Percentiles rank a stretch among this genome's conserved stretches.
Conservation (phyloP, 2,329 filamentous ascomycete species). For the Ophiostoma ips region DNA sequence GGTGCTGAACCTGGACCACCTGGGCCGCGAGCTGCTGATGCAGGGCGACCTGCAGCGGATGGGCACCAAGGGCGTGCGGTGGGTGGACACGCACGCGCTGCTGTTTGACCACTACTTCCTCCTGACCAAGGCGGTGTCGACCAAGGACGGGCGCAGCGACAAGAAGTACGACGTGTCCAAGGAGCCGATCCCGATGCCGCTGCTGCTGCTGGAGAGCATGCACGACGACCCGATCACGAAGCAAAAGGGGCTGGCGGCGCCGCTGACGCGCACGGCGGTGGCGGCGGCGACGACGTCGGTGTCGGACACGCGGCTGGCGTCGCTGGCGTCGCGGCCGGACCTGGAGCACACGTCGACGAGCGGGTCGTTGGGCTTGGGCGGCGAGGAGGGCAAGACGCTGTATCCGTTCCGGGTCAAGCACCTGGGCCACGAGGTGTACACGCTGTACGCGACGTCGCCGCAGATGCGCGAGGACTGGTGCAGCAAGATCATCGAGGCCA, state of each 20-base stretch:
- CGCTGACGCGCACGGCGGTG: constrained; percentile 44
- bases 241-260: constrained; percentile 57
- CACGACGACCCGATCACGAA: constrained; percentile 86
- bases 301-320: constrained; percentile 41
- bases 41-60: constrained; percentile 81
- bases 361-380: constrained; percentile 45
- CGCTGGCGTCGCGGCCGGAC: constrained; percentile 33
- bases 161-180: constrained; percentile 93
- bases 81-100: constrained; percentile 86
- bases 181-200: constrained; percentile 90
- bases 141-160: constrained; percentile 52
- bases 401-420: constrained; percentile 96
- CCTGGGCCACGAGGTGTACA: constrained; percentile 85
- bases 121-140: constrained; percentile 61
- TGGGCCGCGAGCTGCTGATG: constrained; percentile 81
- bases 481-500: constrained; percentile 83
- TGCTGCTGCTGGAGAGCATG: constrained; percentile 81
- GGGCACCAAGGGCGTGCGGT: constrained; percentile 77
- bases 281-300: constrained; percentile 44
- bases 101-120: constrained; percentile 96
- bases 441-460: constrained; percentile 67
- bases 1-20: constrained; percentile 81
- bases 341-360: constrained; percentile 56
- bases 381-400: constrained; percentile 67
- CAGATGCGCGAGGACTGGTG: constrained; percentile 79